These are phyloP conservation scores for Diplocarpon rosae DNA, from an alignment of 2,329 filamentous ascomycete species.

Conservation along the genomic window DNA sequence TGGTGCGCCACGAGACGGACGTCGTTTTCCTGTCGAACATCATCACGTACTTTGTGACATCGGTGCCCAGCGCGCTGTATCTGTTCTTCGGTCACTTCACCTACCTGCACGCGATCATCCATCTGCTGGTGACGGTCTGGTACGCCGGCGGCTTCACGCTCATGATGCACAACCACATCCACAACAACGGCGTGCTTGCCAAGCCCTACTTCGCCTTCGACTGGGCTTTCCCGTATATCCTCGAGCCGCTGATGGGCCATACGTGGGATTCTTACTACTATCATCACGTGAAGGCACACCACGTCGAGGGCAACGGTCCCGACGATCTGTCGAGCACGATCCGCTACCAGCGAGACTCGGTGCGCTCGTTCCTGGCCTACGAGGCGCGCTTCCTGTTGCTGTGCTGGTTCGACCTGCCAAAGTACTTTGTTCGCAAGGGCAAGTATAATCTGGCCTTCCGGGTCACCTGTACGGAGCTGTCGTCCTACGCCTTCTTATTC, in stretches of 20 bases:
- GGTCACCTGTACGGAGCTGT: constrained; percentile 49
- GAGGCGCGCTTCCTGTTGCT: constrained; percentile 63
- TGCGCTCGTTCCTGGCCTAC: constrained; percentile 58
- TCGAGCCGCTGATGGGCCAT: constrained; percentile 69
- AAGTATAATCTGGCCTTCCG: constrained; percentile 43
- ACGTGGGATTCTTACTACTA: constrained; percentile 82
- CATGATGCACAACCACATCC: constrained; percentile 79
- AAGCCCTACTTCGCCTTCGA: constrained; percentile 48
- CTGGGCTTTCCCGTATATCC: constrained; percentile 56
- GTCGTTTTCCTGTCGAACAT: constrained; percentile 72
- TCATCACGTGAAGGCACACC: constrained; percentile 79
- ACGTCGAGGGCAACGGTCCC: constrained; percentile 71
- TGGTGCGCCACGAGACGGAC: constrained; percentile 36
- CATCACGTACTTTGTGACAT: constrained; percentile 58
- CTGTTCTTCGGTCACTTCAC: constrained; percentile 53
- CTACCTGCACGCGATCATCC: constrained; percentile 55
- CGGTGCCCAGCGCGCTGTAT: constrained; percentile 55
- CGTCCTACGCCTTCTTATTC: constrained; percentile 46
- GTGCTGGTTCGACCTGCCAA: constrained; percentile 63
- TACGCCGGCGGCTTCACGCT: constrained; percentile 67
- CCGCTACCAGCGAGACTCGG: constrained; percentile 61
- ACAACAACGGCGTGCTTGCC: constrained; percentile 57
- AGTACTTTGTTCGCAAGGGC: constrained; percentile 60
- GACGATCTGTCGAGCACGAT: constrained; percentile 67
- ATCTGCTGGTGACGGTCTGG: constrained; percentile 53